Base-by-base conservation (phyloP, 164 flowering plant genomes). In the Aristolochia contorta region DNA sequence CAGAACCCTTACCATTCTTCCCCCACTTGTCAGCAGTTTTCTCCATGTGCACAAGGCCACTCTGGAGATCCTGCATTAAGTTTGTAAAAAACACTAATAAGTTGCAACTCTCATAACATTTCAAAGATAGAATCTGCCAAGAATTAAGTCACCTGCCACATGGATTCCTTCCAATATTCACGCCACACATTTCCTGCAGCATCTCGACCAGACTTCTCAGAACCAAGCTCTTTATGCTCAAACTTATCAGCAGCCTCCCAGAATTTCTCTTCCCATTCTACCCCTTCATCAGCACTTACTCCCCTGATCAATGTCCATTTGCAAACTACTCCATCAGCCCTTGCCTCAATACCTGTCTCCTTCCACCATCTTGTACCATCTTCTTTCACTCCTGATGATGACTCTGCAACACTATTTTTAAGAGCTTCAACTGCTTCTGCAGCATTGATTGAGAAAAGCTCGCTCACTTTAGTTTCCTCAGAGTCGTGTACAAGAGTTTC, bases 361-460 rank as follows among this genome's bases (percentile, higher is more conserved):
- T 67, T 86, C 99, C 97, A 93, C 94, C 92, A 87, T 74, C 80
- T 84, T 30, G 87, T 77, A 51, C 99, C 99, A 73, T 93, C 97
- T 1, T 69, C 70, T 62, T 70, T 64, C 48, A 79, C 81, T 65
- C 96, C 93, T 54, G 68, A 7, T 1, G 81, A 61, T 18, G 65
- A 63, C 19, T 56, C 65, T 58, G 74, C 80, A 23, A 58, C 74
- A 55, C 64, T 71, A 48, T 74, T 59, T 45, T 67, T 63, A 62
- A 88, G 87, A 63, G 87, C 91, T 61, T 70, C 67, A 59, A 82
- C 84, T 61, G 90, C 96, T 74, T 84, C 94, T 46, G 77, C 81
- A 21, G 91, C 89, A 69, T 85, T 74, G 32, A 56, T 75, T 41
- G 90, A 78, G 78, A 80, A 92, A 27, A 70, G 21, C 55, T 71